A percentile compares a stretch with the other conserved stretches of the same genome.
phyloP scores from a whole-genome alignment of 495 filamentous ascomycete species.

The Aspergillus ostianus region DNA sequence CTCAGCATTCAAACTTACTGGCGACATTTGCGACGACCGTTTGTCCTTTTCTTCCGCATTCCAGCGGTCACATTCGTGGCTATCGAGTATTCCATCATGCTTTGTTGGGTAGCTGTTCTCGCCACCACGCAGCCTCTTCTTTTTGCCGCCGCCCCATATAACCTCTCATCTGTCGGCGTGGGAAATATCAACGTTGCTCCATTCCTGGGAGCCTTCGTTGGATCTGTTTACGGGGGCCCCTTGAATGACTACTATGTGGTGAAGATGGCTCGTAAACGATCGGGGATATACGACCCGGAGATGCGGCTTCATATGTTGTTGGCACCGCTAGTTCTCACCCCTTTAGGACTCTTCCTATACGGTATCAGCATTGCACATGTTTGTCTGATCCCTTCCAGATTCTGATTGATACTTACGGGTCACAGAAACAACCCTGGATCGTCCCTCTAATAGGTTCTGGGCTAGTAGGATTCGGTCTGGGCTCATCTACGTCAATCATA shows the following conservation, averaged over 20 bases:
- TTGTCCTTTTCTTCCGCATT: constrained; percentile 18
- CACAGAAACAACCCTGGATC: constrained; percentile 17
- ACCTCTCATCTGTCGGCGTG: constrained; percentile 30
- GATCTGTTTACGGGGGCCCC: constrained; percentile 26
- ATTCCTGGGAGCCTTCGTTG: constrained; percentile 30
- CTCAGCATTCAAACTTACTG: constrained; percentile 9
- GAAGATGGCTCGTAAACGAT: constrained; percentile 23
- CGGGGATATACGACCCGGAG: constrained; percentile 33
- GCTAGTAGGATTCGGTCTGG: constrained; percentile 16
- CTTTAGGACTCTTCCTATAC: constrained; percentile 24
- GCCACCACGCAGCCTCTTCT: constrained; percentile 25
- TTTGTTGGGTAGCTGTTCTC: constrained; percentile 29
- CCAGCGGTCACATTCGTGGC: constrained; percentile 32
- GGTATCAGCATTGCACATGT: constrained; percentile 26
- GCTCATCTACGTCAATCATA: constrained; percentile 16
- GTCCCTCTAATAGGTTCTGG: constrained; percentile 19
- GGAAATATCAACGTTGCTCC: constrained; percentile 34
- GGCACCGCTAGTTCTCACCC: constrained; percentile 16
- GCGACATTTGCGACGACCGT: constrained; percentile 17
- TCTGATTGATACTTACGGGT: neutral
- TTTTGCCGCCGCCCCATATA: constrained; percentile 30
- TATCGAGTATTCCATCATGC: constrained; percentile 27
- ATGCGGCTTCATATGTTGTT: constrained; percentile 22
- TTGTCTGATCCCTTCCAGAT: neutral
- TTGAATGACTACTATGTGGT: constrained; percentile 33